These are phyloP conservation scores for Yarrowia divulgata DNA, from an alignment of 805 yeast genomes.

Conservation along the genomic window DNA sequence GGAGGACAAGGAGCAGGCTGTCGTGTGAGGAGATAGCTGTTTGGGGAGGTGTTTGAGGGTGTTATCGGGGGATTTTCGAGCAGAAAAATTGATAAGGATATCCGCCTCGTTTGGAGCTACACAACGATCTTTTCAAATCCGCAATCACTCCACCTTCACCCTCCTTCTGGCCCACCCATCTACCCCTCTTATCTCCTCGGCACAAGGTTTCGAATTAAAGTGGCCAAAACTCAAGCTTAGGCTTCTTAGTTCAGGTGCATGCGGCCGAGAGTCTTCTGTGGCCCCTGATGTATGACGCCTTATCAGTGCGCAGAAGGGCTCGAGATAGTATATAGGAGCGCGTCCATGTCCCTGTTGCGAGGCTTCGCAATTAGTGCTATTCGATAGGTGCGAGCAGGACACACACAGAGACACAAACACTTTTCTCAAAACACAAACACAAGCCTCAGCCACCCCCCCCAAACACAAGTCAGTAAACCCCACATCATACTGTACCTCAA, in stretches of 20 bases:
- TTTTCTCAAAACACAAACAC: no score
- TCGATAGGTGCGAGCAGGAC: background rate
- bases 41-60: background rate
- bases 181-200: slow-evolving; percentile 34
- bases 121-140: background rate
- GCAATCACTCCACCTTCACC: background rate
- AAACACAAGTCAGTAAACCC: background rate
- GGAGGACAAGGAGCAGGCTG: slow-evolving; percentile 31
- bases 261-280: slow-evolving; percentile 39
- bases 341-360: slow-evolving; percentile 10
- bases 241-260: slow-evolving; percentile 32
- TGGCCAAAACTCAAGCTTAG: slow-evolving; percentile 7
- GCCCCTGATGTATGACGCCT: slow-evolving; percentile 39
- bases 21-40: slow-evolving; percentile 36
- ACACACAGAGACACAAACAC: background rate
- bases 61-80: background rate
- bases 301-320: slow-evolving; percentile 32
- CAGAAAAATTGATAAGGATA: background rate
- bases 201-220: slow-evolving; percentile 28
- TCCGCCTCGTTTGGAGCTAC: background rate
- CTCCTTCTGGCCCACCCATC: slow-evolving; percentile 10
- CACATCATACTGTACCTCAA: background rate
- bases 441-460: background rate
- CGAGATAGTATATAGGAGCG: slow-evolving; percentile 17
- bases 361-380: slow-evolving; percentile 20